Evolutionary conservation across 306 rosid species (phyloP).

Genomic region (Gillenia trifoliata): DNA sequence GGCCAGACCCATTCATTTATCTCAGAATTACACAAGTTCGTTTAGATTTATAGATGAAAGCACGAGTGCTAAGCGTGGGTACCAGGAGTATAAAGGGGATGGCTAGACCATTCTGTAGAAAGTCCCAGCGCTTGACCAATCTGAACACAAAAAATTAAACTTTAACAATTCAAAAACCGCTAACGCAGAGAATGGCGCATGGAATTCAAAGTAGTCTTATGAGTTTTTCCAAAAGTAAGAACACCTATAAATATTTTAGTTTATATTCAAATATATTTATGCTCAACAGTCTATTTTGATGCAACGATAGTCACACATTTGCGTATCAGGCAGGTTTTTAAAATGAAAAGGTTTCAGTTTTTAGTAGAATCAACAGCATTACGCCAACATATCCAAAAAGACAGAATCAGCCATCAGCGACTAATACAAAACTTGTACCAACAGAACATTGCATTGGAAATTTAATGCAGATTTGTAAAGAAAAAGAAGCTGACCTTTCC

Average conservation of each 20-base stretch:
- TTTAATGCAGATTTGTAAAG: constrained; percentile 5
- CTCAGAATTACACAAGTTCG: constrained; percentile 3
- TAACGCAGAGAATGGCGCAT: not conserved
- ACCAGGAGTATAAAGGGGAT: constrained; percentile 76
- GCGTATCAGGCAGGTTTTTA: not conserved
- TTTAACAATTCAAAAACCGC: not conserved
- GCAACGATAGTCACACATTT: too few relatives aligned
- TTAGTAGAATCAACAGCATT: not conserved
- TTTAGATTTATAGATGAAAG: constrained; percentile 1
- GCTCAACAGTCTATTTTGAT: not conserved
- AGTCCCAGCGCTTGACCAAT: constrained; percentile 93
- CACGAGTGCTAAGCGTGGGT: constrained; percentile 9
- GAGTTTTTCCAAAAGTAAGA: not conserved
- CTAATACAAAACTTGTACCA: not conserved
- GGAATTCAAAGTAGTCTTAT: not conserved
- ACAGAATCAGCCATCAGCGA: too few relatives aligned
- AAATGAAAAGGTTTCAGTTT: not conserved
- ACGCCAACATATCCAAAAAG: not conserved
- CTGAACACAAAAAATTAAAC: constrained; percentile 21
- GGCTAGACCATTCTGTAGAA: constrained; percentile 89
- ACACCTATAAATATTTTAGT: not conserved
- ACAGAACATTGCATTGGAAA: not conserved
- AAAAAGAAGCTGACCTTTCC: constrained; percentile 60
- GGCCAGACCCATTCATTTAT: constrained; percentile 16
- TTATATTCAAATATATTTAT: not conserved